Percentiles rank a stretch among this genome's conserved stretches.
phyloP scores from a whole-genome alignment of 2,329 filamentous ascomycete species.

The Exophiala oligosperma region DNA sequence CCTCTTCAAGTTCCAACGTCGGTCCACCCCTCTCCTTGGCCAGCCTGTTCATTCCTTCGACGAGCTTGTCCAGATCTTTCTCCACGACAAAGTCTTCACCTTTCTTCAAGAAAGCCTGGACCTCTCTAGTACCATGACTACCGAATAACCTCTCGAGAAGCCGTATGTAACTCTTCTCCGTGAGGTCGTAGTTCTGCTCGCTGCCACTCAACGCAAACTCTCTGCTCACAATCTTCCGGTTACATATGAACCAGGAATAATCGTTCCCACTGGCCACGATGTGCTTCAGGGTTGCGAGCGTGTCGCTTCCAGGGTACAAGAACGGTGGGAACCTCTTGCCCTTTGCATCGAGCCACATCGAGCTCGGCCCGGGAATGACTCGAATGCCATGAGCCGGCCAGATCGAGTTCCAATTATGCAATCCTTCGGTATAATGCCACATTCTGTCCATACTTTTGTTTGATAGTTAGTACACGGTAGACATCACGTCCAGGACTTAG shows the following conservation, averaged over 20 bases:
- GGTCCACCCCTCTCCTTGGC: slow-evolving; percentile 49
- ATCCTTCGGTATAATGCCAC: slow-evolving; percentile 67
- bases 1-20: slow-evolving; percentile 44
- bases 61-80: slow-evolving; percentile 57
- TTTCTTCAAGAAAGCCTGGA: slow-evolving; percentile 60
- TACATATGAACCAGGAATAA: slow-evolving; percentile 64
- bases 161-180: slow-evolving; percentile 57
- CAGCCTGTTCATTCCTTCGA: slow-evolving; percentile 60
- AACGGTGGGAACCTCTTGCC: slow-evolving; percentile 59
- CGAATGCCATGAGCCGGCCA: slow-evolving; percentile 64
- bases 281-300: slow-evolving; percentile 57
- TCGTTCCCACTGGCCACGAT: slow-evolving; percentile 63
- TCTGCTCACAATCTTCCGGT: slow-evolving; percentile 59
- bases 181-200: slow-evolving; percentile 64
- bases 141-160: slow-evolving; percentile 55
- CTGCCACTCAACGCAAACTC: slow-evolving; percentile 64
- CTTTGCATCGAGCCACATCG: slow-evolving; percentile 62
- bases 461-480: no score
- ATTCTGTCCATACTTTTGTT: slow-evolving; percentile 53
- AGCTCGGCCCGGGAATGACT: slow-evolving; percentile 60
- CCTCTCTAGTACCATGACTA: slow-evolving; percentile 53
- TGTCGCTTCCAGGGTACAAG: slow-evolving; percentile 60
- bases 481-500: no score
- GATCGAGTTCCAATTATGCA: slow-evolving; percentile 63
- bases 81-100: slow-evolving; percentile 61